A percentile compares a stretch with the other conserved stretches of the same genome.
These are phyloP conservation scores for Tetracladium maxilliforme DNA, from an alignment of 2,329 filamentous ascomycete species.

Conservation along the genomic window DNA sequence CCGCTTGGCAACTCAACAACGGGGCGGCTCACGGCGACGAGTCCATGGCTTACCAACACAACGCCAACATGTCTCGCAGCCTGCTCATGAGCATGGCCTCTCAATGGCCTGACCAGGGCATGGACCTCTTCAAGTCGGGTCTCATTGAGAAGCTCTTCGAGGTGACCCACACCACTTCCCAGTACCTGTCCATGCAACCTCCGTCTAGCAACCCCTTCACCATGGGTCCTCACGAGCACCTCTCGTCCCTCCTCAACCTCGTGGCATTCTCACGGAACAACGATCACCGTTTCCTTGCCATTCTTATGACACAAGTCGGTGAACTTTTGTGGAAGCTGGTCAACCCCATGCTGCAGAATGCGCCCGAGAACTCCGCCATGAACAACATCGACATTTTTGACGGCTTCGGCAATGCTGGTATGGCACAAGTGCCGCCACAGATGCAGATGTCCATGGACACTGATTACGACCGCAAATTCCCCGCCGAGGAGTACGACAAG, in stretches of 20 bases:
- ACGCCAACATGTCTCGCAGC: no score
- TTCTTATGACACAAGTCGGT: conserved; percentile 62
- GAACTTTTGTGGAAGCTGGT: conserved; percentile 51
- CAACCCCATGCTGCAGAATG: conserved; percentile 43
- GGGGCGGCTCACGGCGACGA: no score
- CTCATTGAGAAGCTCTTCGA: conserved; percentile 72
- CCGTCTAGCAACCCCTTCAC: conserved; percentile 46
- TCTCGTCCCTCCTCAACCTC: conserved; percentile 53
- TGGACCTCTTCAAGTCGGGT: no score
- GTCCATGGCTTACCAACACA: no score
- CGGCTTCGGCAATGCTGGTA: conserved; percentile 47
- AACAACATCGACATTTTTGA: conserved; percentile 45
- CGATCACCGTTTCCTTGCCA: conserved; percentile 60
- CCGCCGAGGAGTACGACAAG: conserved; percentile 26
- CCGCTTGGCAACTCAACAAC: conserved; percentile 47
- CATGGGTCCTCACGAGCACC: conserved; percentile 55
- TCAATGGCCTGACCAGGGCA: conserved; percentile 45
- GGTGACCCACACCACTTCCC: conserved; percentile 56
- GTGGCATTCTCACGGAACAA: conserved; percentile 60
- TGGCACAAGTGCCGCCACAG: no score
- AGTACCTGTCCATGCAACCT: conserved; percentile 54
- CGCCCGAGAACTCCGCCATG: conserved; percentile 33
- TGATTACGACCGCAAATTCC: conserved; percentile 28
- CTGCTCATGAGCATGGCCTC: conserved; percentile 48
- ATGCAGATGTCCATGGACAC: conserved; percentile 27